A percentile compares a stretch with the other conserved stretches of the same genome.
phyloP scores from a whole-genome alignment of 352 stramenopile species.

The Globisporangium acanthophoron region DNA sequence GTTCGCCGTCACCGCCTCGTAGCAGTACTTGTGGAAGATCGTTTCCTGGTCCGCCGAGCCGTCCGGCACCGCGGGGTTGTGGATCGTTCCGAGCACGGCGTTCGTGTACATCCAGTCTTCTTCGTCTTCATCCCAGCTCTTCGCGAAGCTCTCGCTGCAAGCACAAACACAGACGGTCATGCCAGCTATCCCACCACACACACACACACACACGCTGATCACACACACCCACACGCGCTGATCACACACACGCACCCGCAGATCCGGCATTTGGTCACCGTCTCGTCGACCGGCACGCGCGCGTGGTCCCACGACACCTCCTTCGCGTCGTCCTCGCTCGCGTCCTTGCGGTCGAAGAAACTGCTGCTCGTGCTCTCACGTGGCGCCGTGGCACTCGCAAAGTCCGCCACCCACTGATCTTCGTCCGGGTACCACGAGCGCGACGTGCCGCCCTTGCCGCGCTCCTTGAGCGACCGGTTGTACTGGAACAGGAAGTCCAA shows the following conservation, averaged over 20 bases:
- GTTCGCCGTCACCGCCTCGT: conserved; percentile 79
- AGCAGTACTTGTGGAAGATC: conserved; percentile 90
- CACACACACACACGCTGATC: neutral
- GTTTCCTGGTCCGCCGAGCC: conserved; percentile 44
- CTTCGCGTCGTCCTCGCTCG: conserved; percentile 40
- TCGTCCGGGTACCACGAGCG: conserved; percentile 80
- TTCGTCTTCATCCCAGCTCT: conserved; percentile 86
- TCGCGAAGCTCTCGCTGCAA: conserved; percentile 63
- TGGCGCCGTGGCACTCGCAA: conserved; percentile 47
- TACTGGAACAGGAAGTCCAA: conserved; percentile 87
- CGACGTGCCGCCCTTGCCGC: conserved; percentile 74
- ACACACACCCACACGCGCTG: neutral
- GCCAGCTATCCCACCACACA: neutral
- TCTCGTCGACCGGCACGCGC: conserved; percentile 72
- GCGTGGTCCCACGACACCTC: conserved; percentile 53
- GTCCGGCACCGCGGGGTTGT: conserved; percentile 30
- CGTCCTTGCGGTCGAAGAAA: conserved; percentile 63
- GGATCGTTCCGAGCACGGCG: conserved; percentile 70
- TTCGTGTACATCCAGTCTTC: conserved; percentile 91
- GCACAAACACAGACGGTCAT: neutral
- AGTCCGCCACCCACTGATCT: conserved; percentile 77
- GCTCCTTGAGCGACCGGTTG: conserved; percentile 76
- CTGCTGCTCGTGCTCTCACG: conserved; percentile 73
- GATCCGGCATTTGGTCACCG: conserved; percentile 76
- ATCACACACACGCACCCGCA: conserved; percentile 40